Base-by-base conservation (phyloP, 306 rosid species). In the Lathyrus tuberosus region DNA sequence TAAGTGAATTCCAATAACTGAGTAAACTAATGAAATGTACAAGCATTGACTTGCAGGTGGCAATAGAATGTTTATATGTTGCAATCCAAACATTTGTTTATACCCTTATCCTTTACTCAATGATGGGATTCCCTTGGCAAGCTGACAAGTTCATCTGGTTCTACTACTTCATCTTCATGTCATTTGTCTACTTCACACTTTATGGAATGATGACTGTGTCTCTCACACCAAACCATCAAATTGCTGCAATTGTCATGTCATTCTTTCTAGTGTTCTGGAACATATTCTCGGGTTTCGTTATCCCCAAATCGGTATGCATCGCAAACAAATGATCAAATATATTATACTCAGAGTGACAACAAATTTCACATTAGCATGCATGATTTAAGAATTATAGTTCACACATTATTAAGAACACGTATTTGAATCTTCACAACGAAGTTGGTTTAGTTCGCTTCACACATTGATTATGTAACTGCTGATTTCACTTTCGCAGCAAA, bases 201-300 rank as follows among this genome's bases (percentile, higher is more conserved):
- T 87, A 87, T 33, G 91, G 91, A 24, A 82, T 87, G 89, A 82
- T 87, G 91, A 67, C 73, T 56, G 82, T 76, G 12, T 85, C 88
- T 79, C 82, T 87, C 4, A 87, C 87, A 52, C 89, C 89, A n/a
- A 80, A 79, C 67, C 75, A 81, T 42, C 81, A 80, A 62, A 78
- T 84, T 70, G 91, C 91, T 20, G 77, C 85, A 58, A 73, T 82
- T 57, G 54, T 73, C 26, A 84, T 82, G 87, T 62, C 87, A 70
- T 82, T 84, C 79, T 86, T 82, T 40, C 77, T 86, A n/a, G 51
- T 58, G 48, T 65, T 86, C 76, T 84, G 91, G 91, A 84, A 84
- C 69, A 57, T 86, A 26, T 86, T 86, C 78, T 78, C 89, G 2
- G 92, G 89, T 22, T 87, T 84, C 61, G 20, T 87, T 12, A 69